Evolutionary conservation across 192 early-diverging fungal species (phyloP), one percentile per base, ranked within the genome.

Genomic region (Backusella sp.): DNA sequence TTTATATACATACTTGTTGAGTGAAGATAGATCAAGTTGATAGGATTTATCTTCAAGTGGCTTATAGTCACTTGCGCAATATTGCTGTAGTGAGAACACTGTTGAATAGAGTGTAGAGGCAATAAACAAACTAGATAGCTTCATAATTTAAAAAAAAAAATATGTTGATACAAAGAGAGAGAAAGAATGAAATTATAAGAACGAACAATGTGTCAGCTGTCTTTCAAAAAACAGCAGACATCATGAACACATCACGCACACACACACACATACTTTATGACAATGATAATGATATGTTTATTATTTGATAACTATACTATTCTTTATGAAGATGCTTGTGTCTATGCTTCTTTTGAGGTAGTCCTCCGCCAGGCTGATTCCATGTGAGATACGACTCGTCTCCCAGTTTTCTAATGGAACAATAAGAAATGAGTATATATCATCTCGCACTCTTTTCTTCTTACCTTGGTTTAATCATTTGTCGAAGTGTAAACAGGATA

Each of bases 401-500:
- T 41, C 76, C 76, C 52, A 77, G 17, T 72, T 77, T 77, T 41
- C 76, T 71, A 66, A 12, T 23, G 68, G 36, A 49, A 15, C 26
- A 30, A 26, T 11, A 6, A 39, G 9, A 39, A 1, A 41, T 35
- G 35, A 35, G 15, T n/a, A 68, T 36, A 36, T 36, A 68, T 14
- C 26, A 32, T 32, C 32, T 3, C 0, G 3, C 21, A 41, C 74
- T 6, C 68, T 3, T 68, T 14, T 12, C 19, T 3, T 68, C 1
- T 59, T 83, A 90, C 89, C 90, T 89, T 69, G 97, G 97, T 79
- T 93, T 94, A 76, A 94, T 89, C 79, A 97, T 88, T 76, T 98
- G 95, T 66, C 95, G 86, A 36, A 90, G 79, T 34, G 97, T 89
- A 80, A 98, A 98, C 65, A 91, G 82, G 72, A 94, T 83, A 32